A percentile compares a stretch with the other conserved stretches of the same genome.
These are phyloP conservation scores for Biscutella auriculata DNA, from an alignment of 441 rosid genomes.

Conservation along the genomic window DNA sequence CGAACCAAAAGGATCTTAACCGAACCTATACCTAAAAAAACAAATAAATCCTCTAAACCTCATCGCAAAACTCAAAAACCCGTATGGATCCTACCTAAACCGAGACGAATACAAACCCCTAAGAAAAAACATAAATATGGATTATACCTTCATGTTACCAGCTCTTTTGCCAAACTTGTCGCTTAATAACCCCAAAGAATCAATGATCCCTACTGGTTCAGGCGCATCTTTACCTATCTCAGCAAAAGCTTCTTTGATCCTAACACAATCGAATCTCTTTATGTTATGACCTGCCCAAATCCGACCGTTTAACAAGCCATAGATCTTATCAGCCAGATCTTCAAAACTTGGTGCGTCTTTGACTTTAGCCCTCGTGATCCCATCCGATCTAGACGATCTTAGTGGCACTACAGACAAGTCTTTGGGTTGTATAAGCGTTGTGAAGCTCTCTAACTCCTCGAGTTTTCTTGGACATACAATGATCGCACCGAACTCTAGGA, in stretches of 20 bases:
- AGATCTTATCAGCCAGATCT: slow-evolving; percentile 65
- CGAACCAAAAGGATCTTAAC: too few species aligned
- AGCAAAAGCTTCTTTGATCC: slow-evolving; percentile 76
- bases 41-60: too few species aligned
- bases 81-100: too few species aligned
- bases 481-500: slow-evolving; percentile 92
- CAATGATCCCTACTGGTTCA: slow-evolving; percentile 54
- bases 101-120: too few species aligned
- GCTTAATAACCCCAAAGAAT: slow-evolving; percentile 64
- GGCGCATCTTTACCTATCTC: slow-evolving; percentile 55
- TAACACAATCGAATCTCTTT: slow-evolving; percentile 64
- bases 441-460: slow-evolving; percentile 56
- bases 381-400: slow-evolving; percentile 49
- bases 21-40: too few species aligned
- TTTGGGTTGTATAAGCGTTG: slow-evolving; percentile 61
- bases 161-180: slow-evolving; percentile 79
- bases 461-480: slow-evolving; percentile 66
- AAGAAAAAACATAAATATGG: too few species aligned
- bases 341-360: slow-evolving; percentile 51
- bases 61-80: too few species aligned
- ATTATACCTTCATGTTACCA: slow-evolving; percentile 86
- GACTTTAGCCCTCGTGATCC: slow-evolving; percentile 62
- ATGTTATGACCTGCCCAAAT: slow-evolving; percentile 96
- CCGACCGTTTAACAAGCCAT: slow-evolving; percentile 50
- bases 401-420: slow-evolving; percentile 47